Evolutionary conservation across 2,329 filamentous ascomycete species (phyloP).

Genomic region (Fusarium sp.): DNA sequence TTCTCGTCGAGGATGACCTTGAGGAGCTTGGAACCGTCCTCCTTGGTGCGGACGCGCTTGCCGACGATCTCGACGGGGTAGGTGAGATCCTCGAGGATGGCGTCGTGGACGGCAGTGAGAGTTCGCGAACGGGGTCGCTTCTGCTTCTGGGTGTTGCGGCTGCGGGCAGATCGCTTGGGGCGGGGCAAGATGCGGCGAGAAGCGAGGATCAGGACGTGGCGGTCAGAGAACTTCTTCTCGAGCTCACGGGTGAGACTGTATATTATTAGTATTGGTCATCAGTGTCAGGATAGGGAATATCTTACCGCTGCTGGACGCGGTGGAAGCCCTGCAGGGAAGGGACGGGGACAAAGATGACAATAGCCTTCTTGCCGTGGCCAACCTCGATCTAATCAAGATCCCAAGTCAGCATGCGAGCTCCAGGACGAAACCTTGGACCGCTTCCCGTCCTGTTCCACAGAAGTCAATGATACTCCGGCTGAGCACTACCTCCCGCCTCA

Average conservation of each 20-base stretch:
- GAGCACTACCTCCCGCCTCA: constrained; percentile 44
- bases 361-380: constrained; percentile 99
- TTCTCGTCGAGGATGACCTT: constrained; percentile 99
- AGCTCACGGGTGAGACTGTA: constrained; percentile 97
- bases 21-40: constrained; percentile 97
- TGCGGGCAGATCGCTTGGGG: constrained; percentile 97
- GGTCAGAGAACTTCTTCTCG: constrained; percentile 99
- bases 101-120: constrained; percentile 98
- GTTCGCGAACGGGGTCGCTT: constrained; percentile 98
- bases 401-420: constrained; percentile 81
- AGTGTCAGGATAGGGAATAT: constrained; percentile 31
- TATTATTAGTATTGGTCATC: constrained; percentile 32
- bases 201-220: constrained; percentile 98
- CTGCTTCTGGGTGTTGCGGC: constrained; percentile 95
- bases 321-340: constrained; percentile 98
- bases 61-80: constrained; percentile 99
- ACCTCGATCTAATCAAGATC: constrained; percentile 92
- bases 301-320: constrained; percentile 99
- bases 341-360: constrained; percentile 99
- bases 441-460: constrained; percentile 78
- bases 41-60: constrained; percentile 98
- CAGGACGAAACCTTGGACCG: constrained; percentile 77
- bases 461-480: constrained; percentile 56
- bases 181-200: constrained; percentile 98
- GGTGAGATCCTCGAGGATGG: constrained; percentile 97